Conservation (phyloP, 139 green algal genomes). For the Volvox reticuliferus region DNA sequence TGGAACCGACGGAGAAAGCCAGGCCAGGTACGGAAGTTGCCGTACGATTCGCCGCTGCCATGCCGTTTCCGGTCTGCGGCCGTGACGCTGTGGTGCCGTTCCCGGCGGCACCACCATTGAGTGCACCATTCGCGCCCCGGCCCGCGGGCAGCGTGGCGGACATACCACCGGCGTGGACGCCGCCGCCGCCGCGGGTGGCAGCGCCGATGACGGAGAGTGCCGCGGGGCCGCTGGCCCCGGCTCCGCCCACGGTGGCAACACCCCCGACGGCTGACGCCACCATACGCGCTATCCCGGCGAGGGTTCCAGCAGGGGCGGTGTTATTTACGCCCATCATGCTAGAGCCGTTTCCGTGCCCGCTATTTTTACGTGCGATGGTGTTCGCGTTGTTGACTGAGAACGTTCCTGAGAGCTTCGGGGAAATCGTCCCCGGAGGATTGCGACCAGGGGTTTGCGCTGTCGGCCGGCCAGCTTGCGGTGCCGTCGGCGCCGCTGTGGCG, state of each 20-base stretch:
- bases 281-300: not conserved
- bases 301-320: slow-evolving; percentile 18
- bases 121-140: not conserved
- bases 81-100: not conserved
- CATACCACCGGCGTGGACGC: not conserved
- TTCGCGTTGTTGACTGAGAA: not conserved
- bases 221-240: not conserved
- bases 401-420: slow-evolving; percentile 6
- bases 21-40: slow-evolving; percentile 1
- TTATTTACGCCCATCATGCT: not conserved
- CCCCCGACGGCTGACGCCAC: not conserved
- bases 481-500: not conserved
- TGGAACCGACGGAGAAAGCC: slow-evolving; percentile 7
- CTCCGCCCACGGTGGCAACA: not conserved
- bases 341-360: not conserved
- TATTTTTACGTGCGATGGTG: not conserved
- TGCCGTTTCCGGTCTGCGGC: not conserved
- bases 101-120: not conserved
- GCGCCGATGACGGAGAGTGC: slow-evolving; percentile 7
- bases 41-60: not conserved
- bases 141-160: not conserved
- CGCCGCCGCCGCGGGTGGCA: not conserved
- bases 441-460: slow-evolving; percentile 3
- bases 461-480: not conserved
- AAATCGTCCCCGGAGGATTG: not conserved